These are phyloP conservation scores for Aspergillus amoenus DNA, from an alignment of 2,329 filamentous ascomycete genomes.

Conservation along the genomic window DNA sequence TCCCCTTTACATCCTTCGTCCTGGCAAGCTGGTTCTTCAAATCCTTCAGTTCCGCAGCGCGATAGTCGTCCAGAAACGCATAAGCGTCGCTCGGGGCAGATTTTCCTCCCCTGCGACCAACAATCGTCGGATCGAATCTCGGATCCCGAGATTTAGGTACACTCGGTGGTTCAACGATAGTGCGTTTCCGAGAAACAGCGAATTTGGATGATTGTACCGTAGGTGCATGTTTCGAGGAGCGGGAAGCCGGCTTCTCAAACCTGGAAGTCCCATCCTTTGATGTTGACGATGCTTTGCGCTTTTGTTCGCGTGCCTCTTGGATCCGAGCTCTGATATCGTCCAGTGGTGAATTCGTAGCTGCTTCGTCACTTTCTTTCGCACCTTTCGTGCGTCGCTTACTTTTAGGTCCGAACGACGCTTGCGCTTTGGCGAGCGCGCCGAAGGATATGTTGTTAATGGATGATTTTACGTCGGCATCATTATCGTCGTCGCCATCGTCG, in stretches of 20 bases:
- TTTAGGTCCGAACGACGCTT: constrained; percentile 61
- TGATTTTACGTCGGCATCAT: constrained; percentile 36
- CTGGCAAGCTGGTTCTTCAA: constrained; percentile 67
- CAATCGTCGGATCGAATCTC: constrained; percentile 71
- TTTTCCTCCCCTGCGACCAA: constrained; percentile 29
- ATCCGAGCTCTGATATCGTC: constrained; percentile 41
- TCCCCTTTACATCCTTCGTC: constrained; percentile 63
- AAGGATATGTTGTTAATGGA: constrained; percentile 70
- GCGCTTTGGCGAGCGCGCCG: constrained; percentile 83
- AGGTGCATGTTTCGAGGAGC: constrained; percentile 84
- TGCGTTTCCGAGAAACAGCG: constrained; percentile 77
- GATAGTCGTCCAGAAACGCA: constrained; percentile 83
- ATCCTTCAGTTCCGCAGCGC: constrained; percentile 75
- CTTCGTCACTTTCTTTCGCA: constrained; percentile 1
- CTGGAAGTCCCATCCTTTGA: constrained; percentile 21
- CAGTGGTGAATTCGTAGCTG: constrained; percentile 27
- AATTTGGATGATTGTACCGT: constrained; percentile 78
- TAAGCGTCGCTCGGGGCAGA: constrained; percentile 69
- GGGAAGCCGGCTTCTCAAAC: constrained; percentile 27
- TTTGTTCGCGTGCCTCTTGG: constrained; percentile 44
- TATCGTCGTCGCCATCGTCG: constrained; percentile 35
- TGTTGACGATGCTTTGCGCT: constrained; percentile 32
- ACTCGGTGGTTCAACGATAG: constrained; percentile 60
- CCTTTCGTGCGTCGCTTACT: constrained; percentile 30
- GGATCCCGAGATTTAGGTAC: constrained; percentile 74